Percentiles rank a stretch among this genome's conserved stretches.
These are phyloP conservation scores for Polychaeton citri DNA, from an alignment of 2,329 filamentous ascomycete species.

Conservation along the genomic window DNA sequence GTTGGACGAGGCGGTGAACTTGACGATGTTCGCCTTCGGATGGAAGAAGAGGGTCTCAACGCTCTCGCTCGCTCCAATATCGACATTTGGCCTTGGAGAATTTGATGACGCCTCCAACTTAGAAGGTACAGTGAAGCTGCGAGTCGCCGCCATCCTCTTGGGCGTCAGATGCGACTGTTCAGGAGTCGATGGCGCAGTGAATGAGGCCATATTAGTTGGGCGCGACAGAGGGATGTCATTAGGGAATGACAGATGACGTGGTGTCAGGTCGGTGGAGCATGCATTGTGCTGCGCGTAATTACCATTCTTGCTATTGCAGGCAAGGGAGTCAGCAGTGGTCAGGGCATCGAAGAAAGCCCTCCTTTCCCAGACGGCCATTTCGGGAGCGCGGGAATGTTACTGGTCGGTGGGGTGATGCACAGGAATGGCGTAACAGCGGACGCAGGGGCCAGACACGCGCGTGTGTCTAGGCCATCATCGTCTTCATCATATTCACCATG, in stretches of 20 bases:
- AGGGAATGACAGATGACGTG: background rate
- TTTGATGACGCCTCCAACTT: slow-evolving; percentile 22
- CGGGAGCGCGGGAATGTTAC: no score
- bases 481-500: no score
- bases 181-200: slow-evolving; percentile 16
- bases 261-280: no score
- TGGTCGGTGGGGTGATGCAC: background rate
- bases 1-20: slow-evolving; percentile 37
- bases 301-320: no score
- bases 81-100: slow-evolving; percentile 14
- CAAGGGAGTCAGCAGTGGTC: no score
- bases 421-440: no score
- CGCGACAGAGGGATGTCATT: background rate
- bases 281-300: no score
- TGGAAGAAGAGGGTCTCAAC: slow-evolving; percentile 66
- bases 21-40: slow-evolving; percentile 57
- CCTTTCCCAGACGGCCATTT: background rate
- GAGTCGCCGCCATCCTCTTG: slow-evolving; percentile 6
- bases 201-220: slow-evolving; percentile 10
- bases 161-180: slow-evolving; percentile 3
- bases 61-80: slow-evolving; percentile 23
- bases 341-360: background rate
- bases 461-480: no score
- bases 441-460: no score
- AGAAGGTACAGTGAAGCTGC: slow-evolving; percentile 37